Evolutionary conservation across 495 filamentous ascomycete genomes (phyloP), one percentile per base, ranked within the genome.

Genomic region (Trichoderma orchidacearum): DNA sequence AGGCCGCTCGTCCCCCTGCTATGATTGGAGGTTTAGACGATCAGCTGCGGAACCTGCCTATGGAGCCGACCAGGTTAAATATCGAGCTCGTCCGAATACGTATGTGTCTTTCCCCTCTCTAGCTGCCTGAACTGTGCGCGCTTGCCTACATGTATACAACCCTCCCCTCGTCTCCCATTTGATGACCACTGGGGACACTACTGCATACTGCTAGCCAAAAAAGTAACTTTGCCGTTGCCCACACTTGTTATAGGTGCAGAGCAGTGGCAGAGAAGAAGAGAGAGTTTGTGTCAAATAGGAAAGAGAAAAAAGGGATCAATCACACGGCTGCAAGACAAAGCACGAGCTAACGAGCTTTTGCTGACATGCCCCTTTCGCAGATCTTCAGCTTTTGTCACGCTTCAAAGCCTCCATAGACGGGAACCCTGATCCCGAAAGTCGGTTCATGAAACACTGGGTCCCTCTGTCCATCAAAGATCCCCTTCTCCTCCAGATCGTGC

Each of bases 361-460:
- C 51, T 30, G 17, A 32, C n/a, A 31, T 8, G 27, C 21, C 78
- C 53, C 83, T 35, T 6, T 29, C 75, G 62, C 75, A 89, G 53
- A 70, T 68, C 55, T 88, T 77, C 64, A 87, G 80, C 64, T 80
- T 64, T 57, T 75, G 58, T 61, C 78, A 64, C 61, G 80, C 69
- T 64, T 79, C 68, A 70, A 67, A 53, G 67, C 68, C 23, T 68
- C 65, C 7, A 21, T 72, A 12, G 68, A 70, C 56, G 69, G 68
- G 18, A 67, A 66, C 30, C 70, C 70, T 0, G 68, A 71, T 36
- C 45, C 67, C 3, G 56, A 64, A 11, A 70, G 68, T 53, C 61
- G 64, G 5, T 70, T 68, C 41, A 61, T 70, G 56, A 67, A 64
- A 58, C 56, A 67, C 56, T 66, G 67, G 48, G 67, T 71, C 5